Percentiles rank a stretch among this genome's conserved stretches.
Conservation (phyloP, 2,329 filamentous ascomycete species). For the Mollisiaceae sp. region DNA sequence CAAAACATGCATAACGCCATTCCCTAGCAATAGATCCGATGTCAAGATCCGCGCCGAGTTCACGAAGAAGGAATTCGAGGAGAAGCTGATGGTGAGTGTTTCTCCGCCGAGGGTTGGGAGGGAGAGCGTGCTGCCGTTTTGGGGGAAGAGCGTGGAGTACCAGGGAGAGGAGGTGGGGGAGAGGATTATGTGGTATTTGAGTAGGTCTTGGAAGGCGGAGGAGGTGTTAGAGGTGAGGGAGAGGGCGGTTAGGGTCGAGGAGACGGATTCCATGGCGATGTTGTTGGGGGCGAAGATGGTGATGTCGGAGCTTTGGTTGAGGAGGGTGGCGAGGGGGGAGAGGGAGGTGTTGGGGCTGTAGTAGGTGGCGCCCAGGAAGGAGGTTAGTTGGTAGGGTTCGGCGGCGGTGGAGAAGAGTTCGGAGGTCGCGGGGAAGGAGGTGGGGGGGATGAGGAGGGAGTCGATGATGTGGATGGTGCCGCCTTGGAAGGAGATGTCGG, state of each 20-base stretch:
- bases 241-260: conserved; percentile 35
- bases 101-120: conserved; percentile 35
- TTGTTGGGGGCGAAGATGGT: conserved; percentile 49
- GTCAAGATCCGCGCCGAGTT: conserved; percentile 45
- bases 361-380: conserved; percentile 42
- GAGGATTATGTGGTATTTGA: conserved; percentile 46
- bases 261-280: conserved; percentile 38
- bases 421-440: conserved; percentile 42
- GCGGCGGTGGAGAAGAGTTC: conserved; percentile 33
- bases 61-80: conserved; percentile 45
- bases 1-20: conserved; percentile 44
- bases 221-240: conserved; percentile 27
- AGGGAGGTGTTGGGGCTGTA: conserved; percentile 16
- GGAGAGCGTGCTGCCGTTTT: no score
- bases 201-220: conserved; percentile 33
- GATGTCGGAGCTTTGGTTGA: conserved; percentile 52
- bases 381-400: conserved; percentile 43
- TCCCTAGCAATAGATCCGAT: conserved; percentile 42
- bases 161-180: no score
- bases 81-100: conserved; percentile 41
- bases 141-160: conserved; percentile 38
- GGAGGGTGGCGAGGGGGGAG: conserved; percentile 39
- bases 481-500: conserved; percentile 51
- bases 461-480: conserved; percentile 57
- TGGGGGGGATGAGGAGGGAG: conserved; percentile 53